phyloP scores from a whole-genome alignment of 129 eudicot species.

The Deinandra increscens region DNA sequence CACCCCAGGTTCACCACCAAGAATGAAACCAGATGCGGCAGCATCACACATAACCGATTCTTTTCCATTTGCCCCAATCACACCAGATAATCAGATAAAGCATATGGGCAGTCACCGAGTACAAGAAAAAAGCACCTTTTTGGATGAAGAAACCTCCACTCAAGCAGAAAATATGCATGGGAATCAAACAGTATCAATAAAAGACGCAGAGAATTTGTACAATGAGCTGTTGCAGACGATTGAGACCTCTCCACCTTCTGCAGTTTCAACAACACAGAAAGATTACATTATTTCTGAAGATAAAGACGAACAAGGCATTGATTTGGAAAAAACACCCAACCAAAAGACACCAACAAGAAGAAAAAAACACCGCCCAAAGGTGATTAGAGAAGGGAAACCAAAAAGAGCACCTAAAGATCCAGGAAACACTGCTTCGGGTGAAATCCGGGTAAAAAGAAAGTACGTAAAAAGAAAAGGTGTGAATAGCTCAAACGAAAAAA shows the following conservation, averaged over 20 bases:
- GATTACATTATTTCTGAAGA: slow-evolving; percentile 34
- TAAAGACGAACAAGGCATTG: slow-evolving; percentile 39
- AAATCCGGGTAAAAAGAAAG: slow-evolving; percentile 60
- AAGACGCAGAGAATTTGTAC: slow-evolving; percentile 27
- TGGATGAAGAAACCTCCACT: slow-evolving; percentile 28
- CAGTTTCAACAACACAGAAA: slow-evolving; percentile 32
- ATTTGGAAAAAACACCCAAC: slow-evolving; percentile 67
- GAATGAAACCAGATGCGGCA: slow-evolving; percentile 33
- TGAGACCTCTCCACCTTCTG: slow-evolving; percentile 44
- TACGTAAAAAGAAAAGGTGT: slow-evolving; percentile 5
- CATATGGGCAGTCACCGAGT: slow-evolving; percentile 30
- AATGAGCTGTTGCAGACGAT: slow-evolving; percentile 36
- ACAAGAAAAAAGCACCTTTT: slow-evolving; percentile 23
- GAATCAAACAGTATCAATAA: slow-evolving; percentile 21
- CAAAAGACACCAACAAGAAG: slow-evolving; percentile 58
- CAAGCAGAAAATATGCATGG: slow-evolving; percentile 37
- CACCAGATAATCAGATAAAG: slow-evolving; percentile 54
- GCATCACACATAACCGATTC: slow-evolving; percentile 28
- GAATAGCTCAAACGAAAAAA: not conserved
- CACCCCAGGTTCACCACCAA: slow-evolving; percentile 45
- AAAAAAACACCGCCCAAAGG: slow-evolving; percentile 79
- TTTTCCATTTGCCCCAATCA: slow-evolving; percentile 50
- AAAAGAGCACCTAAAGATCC: slow-evolving; percentile 49
- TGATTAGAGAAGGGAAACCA: slow-evolving; percentile 68
- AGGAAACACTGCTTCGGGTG: slow-evolving; percentile 24